These are phyloP conservation scores for Candida railenensis DNA, from an alignment of 805 yeast genomes.

Conservation along the genomic window DNA sequence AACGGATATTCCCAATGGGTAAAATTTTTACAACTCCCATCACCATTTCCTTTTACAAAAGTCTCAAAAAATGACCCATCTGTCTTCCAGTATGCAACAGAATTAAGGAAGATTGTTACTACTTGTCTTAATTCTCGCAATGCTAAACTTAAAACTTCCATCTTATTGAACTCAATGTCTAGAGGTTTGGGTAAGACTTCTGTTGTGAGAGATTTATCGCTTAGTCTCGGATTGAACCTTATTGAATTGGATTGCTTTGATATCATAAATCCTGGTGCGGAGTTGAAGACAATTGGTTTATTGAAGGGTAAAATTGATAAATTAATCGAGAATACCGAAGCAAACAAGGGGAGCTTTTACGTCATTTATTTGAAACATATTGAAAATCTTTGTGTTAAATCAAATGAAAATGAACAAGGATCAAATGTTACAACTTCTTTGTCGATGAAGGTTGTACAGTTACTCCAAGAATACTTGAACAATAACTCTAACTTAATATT, in stretches of 20 bases:
- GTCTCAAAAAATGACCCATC: constrained; percentile 17
- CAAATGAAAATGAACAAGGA: constrained; percentile 56
- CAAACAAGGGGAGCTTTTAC: constrained; percentile 23
- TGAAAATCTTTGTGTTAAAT: constrained; percentile 68
- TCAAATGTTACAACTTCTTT: constrained; percentile 41
- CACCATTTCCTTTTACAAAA: constrained; percentile 34
- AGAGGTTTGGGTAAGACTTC: constrained; percentile 81
- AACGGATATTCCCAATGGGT: constrained; percentile 43
- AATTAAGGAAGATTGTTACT: constrained; percentile 51
- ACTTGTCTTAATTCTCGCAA: constrained; percentile 44
- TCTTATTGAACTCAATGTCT: constrained; percentile 65
- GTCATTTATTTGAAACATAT: constrained; percentile 68
- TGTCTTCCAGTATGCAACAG: constrained; percentile 48
- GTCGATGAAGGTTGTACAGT: constrained; percentile 53
- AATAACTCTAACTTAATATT: constrained; percentile 44
- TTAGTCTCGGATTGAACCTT: constrained; percentile 62
- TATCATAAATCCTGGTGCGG: constrained; percentile 65
- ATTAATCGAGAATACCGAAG: constrained; percentile 27
- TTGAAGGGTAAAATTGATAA: constrained; percentile 76
- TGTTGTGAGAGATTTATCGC: constrained; percentile 53
- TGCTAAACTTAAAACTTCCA: constrained; percentile 53
- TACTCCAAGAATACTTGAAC: constrained; percentile 53
- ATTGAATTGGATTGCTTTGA: constrained; percentile 71
- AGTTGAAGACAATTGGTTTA: constrained; percentile 74
- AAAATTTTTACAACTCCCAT: constrained; percentile 44